These are phyloP conservation scores for Pseudopyricularia cyperi DNA, from an alignment of 2,329 filamentous ascomycete genomes.

Conservation along the genomic window DNA sequence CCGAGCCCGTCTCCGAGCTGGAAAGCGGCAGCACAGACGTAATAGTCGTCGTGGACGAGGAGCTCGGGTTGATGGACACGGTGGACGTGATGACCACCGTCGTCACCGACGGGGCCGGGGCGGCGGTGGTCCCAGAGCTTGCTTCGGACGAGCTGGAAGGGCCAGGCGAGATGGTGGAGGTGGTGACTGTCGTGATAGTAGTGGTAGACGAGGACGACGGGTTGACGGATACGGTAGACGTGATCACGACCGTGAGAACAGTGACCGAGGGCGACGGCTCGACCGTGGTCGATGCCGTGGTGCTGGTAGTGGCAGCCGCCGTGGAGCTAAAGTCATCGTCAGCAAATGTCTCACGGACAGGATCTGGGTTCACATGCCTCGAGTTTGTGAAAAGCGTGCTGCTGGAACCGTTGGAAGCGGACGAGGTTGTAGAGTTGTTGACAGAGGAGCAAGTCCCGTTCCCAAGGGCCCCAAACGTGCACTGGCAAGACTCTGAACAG, in stretches of 20 bases:
- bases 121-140: neutral
- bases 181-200: neutral
- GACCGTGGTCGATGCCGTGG: neutral
- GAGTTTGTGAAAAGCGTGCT: slow-evolving; percentile 1
- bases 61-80: neutral
- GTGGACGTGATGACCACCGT: neutral
- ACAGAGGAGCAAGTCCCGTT: neutral
- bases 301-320: neutral
- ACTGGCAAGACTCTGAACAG: slow-evolving; percentile 25
- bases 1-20: neutral
- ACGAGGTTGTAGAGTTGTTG: neutral
- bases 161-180: neutral
- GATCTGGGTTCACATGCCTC: neutral
- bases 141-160: neutral
- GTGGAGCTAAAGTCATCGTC: neutral
- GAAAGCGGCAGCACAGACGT: neutral
- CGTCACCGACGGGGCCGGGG: neutral
- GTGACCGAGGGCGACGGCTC: neutral
- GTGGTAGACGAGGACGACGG: neutral
- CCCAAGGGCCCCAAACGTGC: slow-evolving; percentile 15
- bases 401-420: neutral
- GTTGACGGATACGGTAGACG: slow-evolving; percentile 1
- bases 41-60: neutral
- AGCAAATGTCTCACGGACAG: neutral
- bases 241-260: neutral